Percentiles rank a stretch among this genome's conserved stretches.
phyloP scores from a whole-genome alignment of 495 filamentous ascomycete genomes.

The Glarea lozoyensis region DNA sequence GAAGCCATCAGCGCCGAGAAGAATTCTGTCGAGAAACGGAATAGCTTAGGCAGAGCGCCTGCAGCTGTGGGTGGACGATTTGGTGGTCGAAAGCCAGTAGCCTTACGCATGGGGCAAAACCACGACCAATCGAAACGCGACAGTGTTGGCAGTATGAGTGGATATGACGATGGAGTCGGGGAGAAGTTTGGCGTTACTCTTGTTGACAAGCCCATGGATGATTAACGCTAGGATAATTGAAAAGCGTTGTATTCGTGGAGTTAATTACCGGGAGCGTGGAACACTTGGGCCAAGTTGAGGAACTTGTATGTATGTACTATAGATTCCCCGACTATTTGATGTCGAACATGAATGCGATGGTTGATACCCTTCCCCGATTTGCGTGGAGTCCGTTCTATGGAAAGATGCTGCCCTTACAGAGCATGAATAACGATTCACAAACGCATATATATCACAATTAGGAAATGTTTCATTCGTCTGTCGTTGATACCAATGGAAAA shows the following conservation, averaged over 20 bases:
- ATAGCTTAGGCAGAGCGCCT: constrained; percentile 39
- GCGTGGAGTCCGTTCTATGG: too few species aligned
- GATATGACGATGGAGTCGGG: constrained; percentile 17
- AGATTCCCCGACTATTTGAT: constrained; percentile 1
- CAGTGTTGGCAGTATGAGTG: constrained; percentile 23
- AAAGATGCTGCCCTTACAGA: too few species aligned
- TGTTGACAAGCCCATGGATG: constrained; percentile 79
- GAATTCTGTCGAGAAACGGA: constrained; percentile 39
- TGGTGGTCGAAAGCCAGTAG: constrained; percentile 25
- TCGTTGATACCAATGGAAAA: too few species aligned
- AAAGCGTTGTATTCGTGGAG: neutral
- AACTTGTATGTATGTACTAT: constrained; percentile 12
- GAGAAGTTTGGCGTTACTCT: constrained; percentile 58
- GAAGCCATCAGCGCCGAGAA: too few species aligned
- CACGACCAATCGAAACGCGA: constrained; percentile 32
- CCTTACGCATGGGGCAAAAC: constrained; percentile 24
- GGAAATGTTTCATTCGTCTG: too few species aligned
- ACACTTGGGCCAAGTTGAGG: neutral
- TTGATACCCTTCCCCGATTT: constrained; percentile 6
- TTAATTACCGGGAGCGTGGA: neutral
- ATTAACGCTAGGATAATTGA: constrained; percentile 33
- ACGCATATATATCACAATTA: too few species aligned
- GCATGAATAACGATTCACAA: too few species aligned
- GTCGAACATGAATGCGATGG: constrained; percentile 5
- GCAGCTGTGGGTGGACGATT: constrained; percentile 16